A percentile compares a stretch with the other conserved stretches of the same genome.
Conservation (phyloP, 139 green algal species). For the Haematococcus sp. region DNA sequence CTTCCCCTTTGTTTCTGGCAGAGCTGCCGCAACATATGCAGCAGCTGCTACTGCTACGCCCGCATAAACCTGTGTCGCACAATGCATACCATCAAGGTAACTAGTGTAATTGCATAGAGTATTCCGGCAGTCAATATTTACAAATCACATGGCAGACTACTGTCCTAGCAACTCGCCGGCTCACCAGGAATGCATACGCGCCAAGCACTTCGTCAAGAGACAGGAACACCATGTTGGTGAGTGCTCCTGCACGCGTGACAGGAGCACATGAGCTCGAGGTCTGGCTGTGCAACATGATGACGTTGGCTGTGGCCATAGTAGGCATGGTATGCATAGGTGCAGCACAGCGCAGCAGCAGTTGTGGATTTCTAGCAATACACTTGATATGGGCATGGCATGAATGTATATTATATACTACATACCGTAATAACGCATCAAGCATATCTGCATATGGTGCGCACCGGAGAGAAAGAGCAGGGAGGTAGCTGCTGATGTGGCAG, state of each 20-base stretch:
- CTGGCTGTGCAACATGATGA: no score
- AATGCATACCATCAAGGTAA: no score
- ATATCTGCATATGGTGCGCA: constrained; percentile 1
- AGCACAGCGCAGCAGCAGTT: background rate
- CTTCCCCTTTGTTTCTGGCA: constrained; percentile 75
- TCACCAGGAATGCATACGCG: constrained; percentile 40
- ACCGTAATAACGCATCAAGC: background rate
- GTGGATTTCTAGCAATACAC: background rate
- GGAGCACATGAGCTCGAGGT: background rate
- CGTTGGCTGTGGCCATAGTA: no score
- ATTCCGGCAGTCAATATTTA: no score
- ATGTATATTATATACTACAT: no score
- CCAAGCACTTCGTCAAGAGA: constrained; percentile 50
- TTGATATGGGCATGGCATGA: no score
- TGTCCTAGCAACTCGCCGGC: no score
- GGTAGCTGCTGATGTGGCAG: constrained; percentile 55
- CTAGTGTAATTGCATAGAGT: no score
- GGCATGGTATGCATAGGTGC: background rate
- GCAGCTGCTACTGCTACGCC: constrained; percentile 34
- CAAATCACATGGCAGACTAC: no score
- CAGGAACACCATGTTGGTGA: constrained; percentile 73
- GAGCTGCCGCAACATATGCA: constrained; percentile 42
- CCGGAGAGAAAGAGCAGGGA: constrained; percentile 66
- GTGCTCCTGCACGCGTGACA: constrained; percentile 34
- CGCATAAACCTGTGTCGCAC: constrained; percentile 34